phyloP scores from a whole-genome alignment of 805 yeast species.

The Candida sakaeoensis region DNA sequence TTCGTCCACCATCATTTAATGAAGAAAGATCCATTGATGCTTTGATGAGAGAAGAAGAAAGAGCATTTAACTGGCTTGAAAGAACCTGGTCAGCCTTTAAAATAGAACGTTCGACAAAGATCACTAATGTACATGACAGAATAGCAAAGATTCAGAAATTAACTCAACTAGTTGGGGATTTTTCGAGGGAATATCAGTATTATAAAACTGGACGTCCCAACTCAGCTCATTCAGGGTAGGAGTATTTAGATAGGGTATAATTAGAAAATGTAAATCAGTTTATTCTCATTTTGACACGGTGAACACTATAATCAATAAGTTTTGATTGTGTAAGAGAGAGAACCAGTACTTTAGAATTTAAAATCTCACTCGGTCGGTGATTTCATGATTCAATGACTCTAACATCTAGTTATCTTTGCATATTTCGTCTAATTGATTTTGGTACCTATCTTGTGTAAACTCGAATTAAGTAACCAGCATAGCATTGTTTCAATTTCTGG shows the following conservation, averaged over 20 bases:
- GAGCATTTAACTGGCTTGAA: not conserved
- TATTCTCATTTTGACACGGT: no score
- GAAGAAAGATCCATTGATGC: not conserved
- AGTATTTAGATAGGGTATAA: not conserved
- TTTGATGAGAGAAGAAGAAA: not conserved
- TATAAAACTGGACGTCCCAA: not conserved
- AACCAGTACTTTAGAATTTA: no score
- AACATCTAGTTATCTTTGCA: no score
- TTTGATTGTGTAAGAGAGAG: no score
- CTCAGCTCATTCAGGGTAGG: not conserved
- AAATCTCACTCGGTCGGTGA: no score
- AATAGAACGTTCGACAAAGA: not conserved
- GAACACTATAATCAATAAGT: no score
- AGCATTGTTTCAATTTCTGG: no score
- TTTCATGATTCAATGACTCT: no score
- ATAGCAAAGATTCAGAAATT: not conserved
- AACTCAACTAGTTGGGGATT: not conserved
- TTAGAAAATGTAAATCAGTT: not conserved
- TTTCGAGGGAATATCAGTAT: not conserved
- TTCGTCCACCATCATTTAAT: not conserved
- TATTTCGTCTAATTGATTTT: no score
- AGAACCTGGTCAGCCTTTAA: not conserved
- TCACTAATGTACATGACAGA: not conserved
- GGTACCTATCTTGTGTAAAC: no score
- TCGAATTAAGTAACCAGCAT: no score